These are phyloP conservation scores for Phaffomyces opuntiae DNA, from an alignment of 805 yeast species.

Conservation along the genomic window DNA sequence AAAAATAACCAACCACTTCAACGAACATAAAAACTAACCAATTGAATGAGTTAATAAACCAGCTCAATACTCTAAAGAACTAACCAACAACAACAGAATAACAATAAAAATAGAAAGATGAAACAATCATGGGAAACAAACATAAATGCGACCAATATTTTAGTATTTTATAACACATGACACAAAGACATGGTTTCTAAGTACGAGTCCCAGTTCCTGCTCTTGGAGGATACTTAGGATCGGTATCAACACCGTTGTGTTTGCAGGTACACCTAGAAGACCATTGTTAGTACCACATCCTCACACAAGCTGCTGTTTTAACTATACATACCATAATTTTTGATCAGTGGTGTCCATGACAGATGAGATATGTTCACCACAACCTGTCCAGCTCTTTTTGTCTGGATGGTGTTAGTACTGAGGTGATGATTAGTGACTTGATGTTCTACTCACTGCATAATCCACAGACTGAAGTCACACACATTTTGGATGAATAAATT, in stretches of 20 bases:
- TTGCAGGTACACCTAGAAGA: constrained; percentile 41
- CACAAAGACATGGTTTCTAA: no score
- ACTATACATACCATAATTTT: constrained; percentile 25
- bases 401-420: constrained; percentile 16
- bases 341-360: constrained; percentile 49
- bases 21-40: no score
- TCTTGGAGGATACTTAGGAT: constrained; percentile 46
- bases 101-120: no score
- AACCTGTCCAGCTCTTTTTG: constrained; percentile 60
- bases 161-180: no score
- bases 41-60: no score
- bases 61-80: no score
- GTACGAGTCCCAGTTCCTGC: constrained; percentile 50
- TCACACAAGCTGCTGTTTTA: background rate
- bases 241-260: constrained; percentile 27
- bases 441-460: constrained; percentile 19
- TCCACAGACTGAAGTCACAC: constrained; percentile 21
- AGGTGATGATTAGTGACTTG: background rate
- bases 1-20: no score
- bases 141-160: no score
- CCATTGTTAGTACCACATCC: constrained; percentile 15
- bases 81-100: no score
- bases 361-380: constrained; percentile 45
- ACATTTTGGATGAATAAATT: constrained; percentile 8
- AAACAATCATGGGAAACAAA: no score